Evolutionary conservation across 73 alveolate species (phyloP).

Genomic region (Tetrahymena malaccensis): DNA sequence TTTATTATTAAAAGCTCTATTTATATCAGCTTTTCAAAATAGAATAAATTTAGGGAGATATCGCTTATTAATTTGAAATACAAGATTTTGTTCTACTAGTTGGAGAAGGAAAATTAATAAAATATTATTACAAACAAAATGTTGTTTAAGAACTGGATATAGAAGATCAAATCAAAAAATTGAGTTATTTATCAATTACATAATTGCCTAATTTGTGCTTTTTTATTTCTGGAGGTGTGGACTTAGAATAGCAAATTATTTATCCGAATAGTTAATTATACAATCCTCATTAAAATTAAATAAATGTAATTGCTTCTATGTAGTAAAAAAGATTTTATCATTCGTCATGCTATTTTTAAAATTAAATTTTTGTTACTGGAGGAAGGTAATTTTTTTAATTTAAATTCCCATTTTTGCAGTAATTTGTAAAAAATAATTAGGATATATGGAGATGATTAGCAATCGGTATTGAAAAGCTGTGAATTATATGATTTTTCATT

Average conservation of each 20-base stretch:
- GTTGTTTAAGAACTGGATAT: background rate
- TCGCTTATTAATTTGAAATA: background rate
- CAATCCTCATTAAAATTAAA: background rate
- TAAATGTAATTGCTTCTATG: background rate
- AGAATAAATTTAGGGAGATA: background rate
- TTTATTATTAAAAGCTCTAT: background rate
- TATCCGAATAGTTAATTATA: background rate
- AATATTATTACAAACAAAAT: background rate
- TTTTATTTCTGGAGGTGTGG: background rate
- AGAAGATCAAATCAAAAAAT: background rate
- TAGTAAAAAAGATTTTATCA: background rate
- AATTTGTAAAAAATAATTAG: background rate
- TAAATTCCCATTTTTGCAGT: background rate
- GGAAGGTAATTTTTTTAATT: background rate
- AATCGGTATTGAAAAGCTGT: background rate
- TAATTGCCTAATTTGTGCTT: background rate
- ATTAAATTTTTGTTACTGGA: background rate
- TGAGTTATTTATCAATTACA: background rate
- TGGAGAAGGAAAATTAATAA: background rate
- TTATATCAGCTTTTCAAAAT: background rate
- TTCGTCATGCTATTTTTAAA: background rate
- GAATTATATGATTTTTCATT: background rate
- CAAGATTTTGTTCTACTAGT: background rate
- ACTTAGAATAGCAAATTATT: background rate
- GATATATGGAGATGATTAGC: background rate